phyloP scores from a whole-genome alignment of 208 protist genomes.

The Hexamita inflata region DNA sequence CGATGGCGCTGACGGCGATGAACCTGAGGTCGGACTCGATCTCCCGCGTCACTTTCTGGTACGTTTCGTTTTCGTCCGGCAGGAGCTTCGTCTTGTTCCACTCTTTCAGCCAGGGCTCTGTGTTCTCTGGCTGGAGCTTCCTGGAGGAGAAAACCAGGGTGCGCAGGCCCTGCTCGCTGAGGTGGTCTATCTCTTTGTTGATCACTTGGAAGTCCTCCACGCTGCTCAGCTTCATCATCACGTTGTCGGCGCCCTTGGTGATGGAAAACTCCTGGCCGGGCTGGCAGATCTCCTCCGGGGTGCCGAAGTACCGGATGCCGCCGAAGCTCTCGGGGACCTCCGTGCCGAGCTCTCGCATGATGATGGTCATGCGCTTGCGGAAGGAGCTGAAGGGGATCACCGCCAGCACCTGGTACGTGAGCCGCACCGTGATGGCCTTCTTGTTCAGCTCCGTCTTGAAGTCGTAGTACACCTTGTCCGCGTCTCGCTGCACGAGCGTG shows the following conservation, averaged over 20 bases:
- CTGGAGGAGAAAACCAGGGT: not conserved
- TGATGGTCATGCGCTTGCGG: conserved; percentile 11
- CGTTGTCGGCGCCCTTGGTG: conserved; percentile 2
- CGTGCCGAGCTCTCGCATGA: not conserved
- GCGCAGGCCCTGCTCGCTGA: not conserved
- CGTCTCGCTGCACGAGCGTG: not conserved
- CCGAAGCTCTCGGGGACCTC: too few relatives aligned
- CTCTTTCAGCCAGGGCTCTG: not conserved
- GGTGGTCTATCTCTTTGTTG: not conserved
- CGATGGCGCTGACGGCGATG: conserved; percentile 75
- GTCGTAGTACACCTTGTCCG: not conserved
- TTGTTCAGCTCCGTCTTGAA: too few relatives aligned
- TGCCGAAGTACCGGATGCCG: too few relatives aligned
- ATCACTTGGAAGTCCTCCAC: too few relatives aligned
- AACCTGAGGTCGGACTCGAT: conserved; percentile 7
- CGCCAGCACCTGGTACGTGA: too few relatives aligned
- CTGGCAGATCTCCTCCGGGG: not conserved
- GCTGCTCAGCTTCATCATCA: not conserved
- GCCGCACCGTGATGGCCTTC: too few relatives aligned
- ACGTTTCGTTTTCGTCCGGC: not conserved
- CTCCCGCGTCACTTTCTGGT: not conserved
- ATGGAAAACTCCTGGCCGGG: not conserved
- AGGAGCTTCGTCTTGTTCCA: not conserved
- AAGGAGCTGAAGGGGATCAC: conserved; percentile 15
- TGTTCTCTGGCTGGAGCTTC: not conserved